These are phyloP conservation scores for Smallanthus sonchifolius DNA, from an alignment of 129 eudicot species.

Conservation along the genomic window DNA sequence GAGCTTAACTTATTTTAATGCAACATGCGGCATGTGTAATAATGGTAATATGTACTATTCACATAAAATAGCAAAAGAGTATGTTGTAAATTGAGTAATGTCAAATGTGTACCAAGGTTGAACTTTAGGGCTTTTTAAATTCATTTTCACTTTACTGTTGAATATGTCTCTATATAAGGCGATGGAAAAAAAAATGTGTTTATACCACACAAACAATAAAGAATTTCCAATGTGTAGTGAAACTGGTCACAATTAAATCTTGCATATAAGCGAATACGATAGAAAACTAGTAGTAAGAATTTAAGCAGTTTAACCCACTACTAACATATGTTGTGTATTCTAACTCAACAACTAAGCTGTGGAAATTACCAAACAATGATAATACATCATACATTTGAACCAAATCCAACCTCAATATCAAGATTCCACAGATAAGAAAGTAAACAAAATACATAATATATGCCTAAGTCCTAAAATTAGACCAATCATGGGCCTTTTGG, in stretches of 20 bases:
- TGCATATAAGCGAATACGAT: neutral
- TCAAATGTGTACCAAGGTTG: neutral
- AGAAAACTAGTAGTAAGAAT: neutral
- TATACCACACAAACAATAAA: too few relatives aligned
- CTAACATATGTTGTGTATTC: neutral
- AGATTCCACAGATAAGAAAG: neutral
- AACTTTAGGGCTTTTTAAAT: neutral
- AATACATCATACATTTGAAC: neutral
- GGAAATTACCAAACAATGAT: neutral
- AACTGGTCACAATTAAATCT: neutral
- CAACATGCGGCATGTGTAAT: neutral
- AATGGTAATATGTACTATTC: neutral
- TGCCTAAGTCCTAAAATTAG: neutral
- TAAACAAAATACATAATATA: neutral
- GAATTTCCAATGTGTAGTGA: too few relatives aligned
- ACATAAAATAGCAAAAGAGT: neutral
- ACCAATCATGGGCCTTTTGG: neutral
- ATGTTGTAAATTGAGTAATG: neutral
- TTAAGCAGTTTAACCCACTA: neutral
- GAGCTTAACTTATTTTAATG: neutral
- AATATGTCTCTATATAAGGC: neutral
- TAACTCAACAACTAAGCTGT: neutral
- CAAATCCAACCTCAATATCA: neutral
- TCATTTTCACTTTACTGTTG: too few relatives aligned
- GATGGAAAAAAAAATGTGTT: neutral